Percentiles rank a stretch among this genome's conserved stretches.
These are phyloP conservation scores for Linnemannia exigua DNA, from an alignment of 192 early-diverging fungal genomes.

Conservation along the genomic window DNA sequence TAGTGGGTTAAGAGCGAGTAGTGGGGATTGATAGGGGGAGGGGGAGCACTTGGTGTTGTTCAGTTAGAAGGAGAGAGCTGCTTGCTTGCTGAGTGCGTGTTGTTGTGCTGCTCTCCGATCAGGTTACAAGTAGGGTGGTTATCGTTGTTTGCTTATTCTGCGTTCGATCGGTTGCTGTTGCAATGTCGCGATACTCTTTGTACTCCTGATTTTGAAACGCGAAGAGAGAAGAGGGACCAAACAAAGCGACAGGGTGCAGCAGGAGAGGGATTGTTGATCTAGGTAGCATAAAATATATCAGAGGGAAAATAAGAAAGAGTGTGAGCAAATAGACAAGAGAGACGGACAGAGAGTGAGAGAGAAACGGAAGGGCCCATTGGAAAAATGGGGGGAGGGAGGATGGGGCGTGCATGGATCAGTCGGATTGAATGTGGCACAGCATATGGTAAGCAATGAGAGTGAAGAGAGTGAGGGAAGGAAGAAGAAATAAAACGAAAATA, in stretches of 20 bases:
- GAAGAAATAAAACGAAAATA: too few species aligned
- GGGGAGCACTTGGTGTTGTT: neutral
- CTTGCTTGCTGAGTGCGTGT: neutral
- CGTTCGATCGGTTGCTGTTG: neutral
- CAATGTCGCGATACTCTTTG: neutral
- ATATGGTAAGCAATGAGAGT: conserved; percentile 17
- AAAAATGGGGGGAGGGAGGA: neutral
- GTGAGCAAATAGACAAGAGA: neutral
- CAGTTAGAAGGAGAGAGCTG: neutral
- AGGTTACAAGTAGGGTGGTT: neutral
- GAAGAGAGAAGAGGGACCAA: conserved; percentile 4
- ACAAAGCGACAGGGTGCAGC: conserved; percentile 1
- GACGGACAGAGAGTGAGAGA: neutral
- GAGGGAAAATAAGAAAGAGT: neutral
- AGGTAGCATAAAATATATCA: neutral
- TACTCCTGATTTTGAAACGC: conserved; percentile 30
- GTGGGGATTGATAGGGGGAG: neutral
- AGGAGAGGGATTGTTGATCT: conserved; percentile 29
- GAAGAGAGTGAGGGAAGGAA: neutral
- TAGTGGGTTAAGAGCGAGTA: neutral
- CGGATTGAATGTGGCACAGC: conserved; percentile 27
- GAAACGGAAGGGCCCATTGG: neutral
- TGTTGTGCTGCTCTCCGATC: neutral
- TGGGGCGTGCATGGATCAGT: conserved; percentile 7
- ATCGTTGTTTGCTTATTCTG: conserved; percentile 2